Evolutionary conservation across 306 rosid genomes (phyloP).

Genomic region (Begonia peltatifolia): DNA sequence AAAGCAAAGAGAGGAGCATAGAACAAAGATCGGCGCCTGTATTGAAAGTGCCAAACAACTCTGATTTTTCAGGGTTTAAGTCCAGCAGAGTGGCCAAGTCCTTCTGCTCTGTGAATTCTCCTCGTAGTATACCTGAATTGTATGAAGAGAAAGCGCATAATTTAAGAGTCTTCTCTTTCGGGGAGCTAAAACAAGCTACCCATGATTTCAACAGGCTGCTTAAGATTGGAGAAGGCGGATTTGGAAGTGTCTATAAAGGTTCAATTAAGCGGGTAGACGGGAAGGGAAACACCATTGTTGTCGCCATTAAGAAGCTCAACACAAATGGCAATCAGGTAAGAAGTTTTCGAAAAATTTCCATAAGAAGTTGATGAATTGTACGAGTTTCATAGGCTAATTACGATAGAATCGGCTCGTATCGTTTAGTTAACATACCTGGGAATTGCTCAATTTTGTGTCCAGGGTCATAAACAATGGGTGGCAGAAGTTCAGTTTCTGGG

Average conservation of each 20-base stretch:
- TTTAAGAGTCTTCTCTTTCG: slow-evolving; percentile 42
- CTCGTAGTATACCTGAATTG: slow-evolving; percentile 59
- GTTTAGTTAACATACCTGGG: too few species aligned
- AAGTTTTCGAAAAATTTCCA: slow-evolving; percentile 2
- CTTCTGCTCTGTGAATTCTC: slow-evolving; percentile 32
- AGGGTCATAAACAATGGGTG: slow-evolving; percentile 87
- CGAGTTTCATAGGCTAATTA: neutral
- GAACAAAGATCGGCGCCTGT: slow-evolving; percentile 62
- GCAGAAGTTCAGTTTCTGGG: slow-evolving; percentile 82
- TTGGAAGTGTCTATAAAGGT: slow-evolving; percentile 73
- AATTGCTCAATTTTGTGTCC: neutral
- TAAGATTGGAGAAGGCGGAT: slow-evolving; percentile 91
- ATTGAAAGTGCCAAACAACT: slow-evolving; percentile 26
- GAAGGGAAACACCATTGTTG: slow-evolving; percentile 31
- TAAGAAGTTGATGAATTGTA: neutral
- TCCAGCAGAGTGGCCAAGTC: slow-evolving; percentile 27
- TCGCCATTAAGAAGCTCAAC: slow-evolving; percentile 72
- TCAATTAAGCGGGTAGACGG: slow-evolving; percentile 48
- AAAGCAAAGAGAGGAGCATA: slow-evolving; percentile 26
- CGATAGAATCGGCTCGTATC: too few species aligned
- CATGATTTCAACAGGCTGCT: slow-evolving; percentile 41
- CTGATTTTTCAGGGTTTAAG: slow-evolving; percentile 27
- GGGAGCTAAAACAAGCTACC: slow-evolving; percentile 55
- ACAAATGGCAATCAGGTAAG: slow-evolving; percentile 65
- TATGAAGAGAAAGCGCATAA: slow-evolving; percentile 72